Conservation (phyloP, 345 rosid species). For the Populus simonii region DNA sequence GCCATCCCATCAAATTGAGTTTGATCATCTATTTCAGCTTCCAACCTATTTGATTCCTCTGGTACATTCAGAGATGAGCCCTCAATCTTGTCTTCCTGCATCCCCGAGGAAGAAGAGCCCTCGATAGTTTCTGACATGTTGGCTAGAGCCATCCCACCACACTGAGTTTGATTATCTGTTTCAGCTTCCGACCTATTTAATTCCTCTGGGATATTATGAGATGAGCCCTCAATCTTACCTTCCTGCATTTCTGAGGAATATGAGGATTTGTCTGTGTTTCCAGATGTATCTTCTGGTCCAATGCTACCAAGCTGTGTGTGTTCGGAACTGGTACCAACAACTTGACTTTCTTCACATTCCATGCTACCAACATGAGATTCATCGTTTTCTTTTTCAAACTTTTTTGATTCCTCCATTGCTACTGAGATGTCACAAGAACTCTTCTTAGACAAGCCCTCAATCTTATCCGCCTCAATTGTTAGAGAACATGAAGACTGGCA, state of each 20-base stretch:
- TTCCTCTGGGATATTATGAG: neutral
- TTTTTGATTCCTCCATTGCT: neutral
- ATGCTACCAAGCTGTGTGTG: neutral
- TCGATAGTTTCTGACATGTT: too few species aligned
- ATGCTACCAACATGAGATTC: neutral
- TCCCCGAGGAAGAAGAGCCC: too few species aligned
- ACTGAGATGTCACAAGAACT: neutral
- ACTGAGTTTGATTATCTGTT: neutral
- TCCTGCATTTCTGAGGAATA: neutral
- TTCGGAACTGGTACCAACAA: neutral
- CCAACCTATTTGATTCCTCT: too few species aligned
- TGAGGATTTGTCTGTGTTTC: neutral
- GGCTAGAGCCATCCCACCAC: neutral
- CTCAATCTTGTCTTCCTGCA: neutral
- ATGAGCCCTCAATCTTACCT: neutral
- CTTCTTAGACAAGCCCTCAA: neutral
- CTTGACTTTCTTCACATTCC: neutral
- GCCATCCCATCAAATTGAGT: too few species aligned
- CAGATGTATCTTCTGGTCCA: conserved; percentile 3
- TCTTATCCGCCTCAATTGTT: neutral
- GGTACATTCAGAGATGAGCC: too few species aligned
- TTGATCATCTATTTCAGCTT: too few species aligned
- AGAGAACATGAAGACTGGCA: neutral
- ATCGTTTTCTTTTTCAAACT: neutral
- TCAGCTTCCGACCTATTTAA: neutral